Evolutionary conservation across 768 basidiomycete species (phyloP).

Genomic region (Tricholoma terreum): DNA sequence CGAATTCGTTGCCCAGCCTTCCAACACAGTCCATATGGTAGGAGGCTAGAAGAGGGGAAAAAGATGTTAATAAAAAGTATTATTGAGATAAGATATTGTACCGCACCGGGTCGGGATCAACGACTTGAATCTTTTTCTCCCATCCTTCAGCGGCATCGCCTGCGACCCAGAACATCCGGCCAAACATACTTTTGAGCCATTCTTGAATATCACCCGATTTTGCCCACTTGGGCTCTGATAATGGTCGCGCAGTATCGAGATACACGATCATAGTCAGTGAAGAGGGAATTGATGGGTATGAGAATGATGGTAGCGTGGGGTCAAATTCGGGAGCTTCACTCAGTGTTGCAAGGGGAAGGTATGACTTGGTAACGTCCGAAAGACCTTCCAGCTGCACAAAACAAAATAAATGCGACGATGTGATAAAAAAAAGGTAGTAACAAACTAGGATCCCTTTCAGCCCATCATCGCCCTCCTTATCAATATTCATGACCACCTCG

Average conservation of each 20-base stretch:
- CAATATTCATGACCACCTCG: conserved; percentile 69
- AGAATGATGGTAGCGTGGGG: conserved; percentile 71
- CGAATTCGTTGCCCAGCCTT: conserved; percentile 86
- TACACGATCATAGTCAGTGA: conserved; percentile 67
- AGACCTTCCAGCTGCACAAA: conserved; percentile 65
- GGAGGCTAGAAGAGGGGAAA: conserved; percentile 58
- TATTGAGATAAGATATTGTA: background rate
- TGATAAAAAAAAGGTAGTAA: conserved; percentile 13
- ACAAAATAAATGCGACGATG: conserved; percentile 11
- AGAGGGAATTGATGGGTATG: conserved; percentile 48
- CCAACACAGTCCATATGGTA: conserved; percentile 87
- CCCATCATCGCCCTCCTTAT: conserved; percentile 50
- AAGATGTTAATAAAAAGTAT: conserved; percentile 2
- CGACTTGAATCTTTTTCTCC: conserved; percentile 90
- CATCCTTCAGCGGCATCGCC: conserved; percentile 86
- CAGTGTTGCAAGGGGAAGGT: conserved; percentile 53
- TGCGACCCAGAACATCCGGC: conserved; percentile 82
- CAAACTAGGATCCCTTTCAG: conserved; percentile 77
- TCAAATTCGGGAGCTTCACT: conserved; percentile 47
- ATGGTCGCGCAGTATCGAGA: conserved; percentile 82
- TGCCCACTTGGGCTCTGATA: conserved; percentile 97
- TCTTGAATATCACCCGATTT: conserved; percentile 93
- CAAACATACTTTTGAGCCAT: conserved; percentile 88
- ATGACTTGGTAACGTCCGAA: conserved; percentile 69
- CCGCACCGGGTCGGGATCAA: conserved; percentile 93